Conservation (phyloP, 495 filamentous ascomycete species). For the Entonaema liquescens region DNA sequence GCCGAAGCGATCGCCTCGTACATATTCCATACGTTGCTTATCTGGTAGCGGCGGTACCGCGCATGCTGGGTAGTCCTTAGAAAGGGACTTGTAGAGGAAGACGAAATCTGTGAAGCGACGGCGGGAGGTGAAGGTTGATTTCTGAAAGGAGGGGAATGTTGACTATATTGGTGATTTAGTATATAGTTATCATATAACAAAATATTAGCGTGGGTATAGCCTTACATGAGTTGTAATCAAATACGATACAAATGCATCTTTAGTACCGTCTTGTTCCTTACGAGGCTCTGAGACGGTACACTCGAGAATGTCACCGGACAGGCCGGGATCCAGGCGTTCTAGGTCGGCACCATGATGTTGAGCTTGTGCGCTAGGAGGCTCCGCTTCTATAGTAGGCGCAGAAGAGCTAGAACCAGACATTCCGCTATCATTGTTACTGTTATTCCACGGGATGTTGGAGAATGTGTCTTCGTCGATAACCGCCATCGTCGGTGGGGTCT, state of each 20-base stretch:
- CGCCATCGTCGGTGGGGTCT: conserved; percentile 49
- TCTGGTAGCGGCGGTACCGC: conserved; percentile 95
- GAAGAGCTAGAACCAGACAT: conserved; percentile 35
- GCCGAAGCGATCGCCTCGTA: conserved; percentile 93
- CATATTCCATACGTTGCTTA: conserved; percentile 99
- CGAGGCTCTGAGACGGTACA: conserved; percentile 81
- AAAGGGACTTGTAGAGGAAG: conserved; percentile 91
- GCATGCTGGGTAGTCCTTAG: conserved; percentile 84
- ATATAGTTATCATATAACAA: neutral
- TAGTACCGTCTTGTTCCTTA: conserved; percentile 97
- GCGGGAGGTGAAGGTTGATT: conserved; percentile 76
- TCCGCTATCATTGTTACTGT: conserved; percentile 44
- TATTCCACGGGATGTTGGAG: conserved; percentile 61
- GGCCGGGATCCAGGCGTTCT: conserved; percentile 66
- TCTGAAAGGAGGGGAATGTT: conserved; percentile 91
- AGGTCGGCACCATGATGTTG: conserved; percentile 43
- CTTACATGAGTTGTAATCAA: conserved; percentile 88
- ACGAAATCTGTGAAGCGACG: conserved; percentile 97
- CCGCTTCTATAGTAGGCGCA: conserved; percentile 40
- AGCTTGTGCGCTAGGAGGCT: conserved; percentile 40
- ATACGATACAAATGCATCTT: conserved; percentile 96
- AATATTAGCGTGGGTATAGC: conserved; percentile 24
- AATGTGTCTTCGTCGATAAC: conserved; percentile 61
- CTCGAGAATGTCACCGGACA: conserved; percentile 82
- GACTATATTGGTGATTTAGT: conserved; percentile 65